Evolutionary conservation across 495 filamentous ascomycete species (phyloP).

Genomic region (Cladorrhinum samala): DNA sequence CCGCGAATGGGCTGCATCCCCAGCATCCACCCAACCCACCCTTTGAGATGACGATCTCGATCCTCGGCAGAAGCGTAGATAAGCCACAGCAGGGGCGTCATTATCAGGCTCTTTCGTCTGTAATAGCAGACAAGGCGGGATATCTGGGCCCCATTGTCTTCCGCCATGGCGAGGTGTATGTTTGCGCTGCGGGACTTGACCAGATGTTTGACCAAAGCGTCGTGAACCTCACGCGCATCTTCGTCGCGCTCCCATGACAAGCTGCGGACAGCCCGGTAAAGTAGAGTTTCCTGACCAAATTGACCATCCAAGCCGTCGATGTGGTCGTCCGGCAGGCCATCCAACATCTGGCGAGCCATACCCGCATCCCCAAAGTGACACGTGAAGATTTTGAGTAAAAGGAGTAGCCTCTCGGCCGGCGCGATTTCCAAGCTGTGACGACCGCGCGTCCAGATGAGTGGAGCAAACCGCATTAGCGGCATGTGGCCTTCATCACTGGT

Average conservation of each 20-base stretch:
- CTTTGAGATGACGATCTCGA: not conserved
- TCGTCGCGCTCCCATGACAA: not conserved
- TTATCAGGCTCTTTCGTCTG: not conserved
- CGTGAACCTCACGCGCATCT: not conserved
- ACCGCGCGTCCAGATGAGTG: not conserved
- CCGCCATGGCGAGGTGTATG: not conserved
- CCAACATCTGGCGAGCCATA: not conserved
- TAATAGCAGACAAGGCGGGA: not conserved
- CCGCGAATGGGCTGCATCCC: slow-evolving; percentile 2
- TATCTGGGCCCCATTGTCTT: too few species aligned
- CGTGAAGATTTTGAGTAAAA: not conserved
- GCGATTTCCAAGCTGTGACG: not conserved
- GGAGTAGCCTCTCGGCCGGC: not conserved
- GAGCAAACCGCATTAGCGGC: not conserved
- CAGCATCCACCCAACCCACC: slow-evolving; percentile 2
- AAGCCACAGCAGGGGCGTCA: not conserved
- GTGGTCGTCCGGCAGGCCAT: not conserved
- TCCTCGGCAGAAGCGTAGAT: not conserved
- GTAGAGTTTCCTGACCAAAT: too few species aligned
- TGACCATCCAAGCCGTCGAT: too few species aligned
- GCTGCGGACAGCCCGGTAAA: too few species aligned
- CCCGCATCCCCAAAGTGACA: too few species aligned
- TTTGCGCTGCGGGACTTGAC: not conserved
- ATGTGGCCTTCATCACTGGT: not conserved
- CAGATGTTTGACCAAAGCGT: not conserved